Conservation (phyloP, 2,329 filamentous ascomycete species). For the Penicillium sp. region DNA sequence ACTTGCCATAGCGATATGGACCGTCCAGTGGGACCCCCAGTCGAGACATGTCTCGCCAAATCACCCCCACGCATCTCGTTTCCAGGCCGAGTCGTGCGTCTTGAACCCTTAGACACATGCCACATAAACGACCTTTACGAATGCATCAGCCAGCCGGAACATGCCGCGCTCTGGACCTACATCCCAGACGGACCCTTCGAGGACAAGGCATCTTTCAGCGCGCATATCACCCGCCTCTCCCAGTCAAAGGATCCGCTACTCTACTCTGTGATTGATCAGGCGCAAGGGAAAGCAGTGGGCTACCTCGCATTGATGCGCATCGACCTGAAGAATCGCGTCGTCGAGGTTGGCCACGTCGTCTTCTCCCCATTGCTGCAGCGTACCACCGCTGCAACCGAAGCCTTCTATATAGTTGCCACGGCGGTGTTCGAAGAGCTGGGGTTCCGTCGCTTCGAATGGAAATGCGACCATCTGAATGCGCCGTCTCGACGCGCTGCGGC, state of each 20-base stretch:
- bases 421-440: constrained; percentile 54
- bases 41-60: constrained; percentile 8
- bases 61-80: constrained; percentile 11
- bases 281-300: constrained; percentile 12
- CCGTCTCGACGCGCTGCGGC: constrained; percentile 54
- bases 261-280: constrained; percentile 43
- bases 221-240: constrained; percentile 20
- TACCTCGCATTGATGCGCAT: constrained; percentile 44
- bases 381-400: constrained; percentile 57
- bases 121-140: constrained; percentile 25
- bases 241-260: constrained; percentile 36
- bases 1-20: constrained; percentile 3
- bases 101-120: constrained; percentile 18
- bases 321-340: constrained; percentile 46
- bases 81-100: constrained; percentile 14
- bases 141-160: constrained; percentile 17
- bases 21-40: constrained; percentile 7
- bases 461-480: constrained; percentile 57
- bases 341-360: constrained; percentile 58
- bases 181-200: constrained; percentile 33
- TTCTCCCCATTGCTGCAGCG: constrained; percentile 52
- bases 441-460: constrained; percentile 61
- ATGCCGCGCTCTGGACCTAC: constrained; percentile 38
- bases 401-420: constrained; percentile 53
- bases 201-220: constrained; percentile 28